Evolutionary conservation across 2,329 filamentous ascomycete species (phyloP).

Genomic region (Epichloe hybrida): DNA sequence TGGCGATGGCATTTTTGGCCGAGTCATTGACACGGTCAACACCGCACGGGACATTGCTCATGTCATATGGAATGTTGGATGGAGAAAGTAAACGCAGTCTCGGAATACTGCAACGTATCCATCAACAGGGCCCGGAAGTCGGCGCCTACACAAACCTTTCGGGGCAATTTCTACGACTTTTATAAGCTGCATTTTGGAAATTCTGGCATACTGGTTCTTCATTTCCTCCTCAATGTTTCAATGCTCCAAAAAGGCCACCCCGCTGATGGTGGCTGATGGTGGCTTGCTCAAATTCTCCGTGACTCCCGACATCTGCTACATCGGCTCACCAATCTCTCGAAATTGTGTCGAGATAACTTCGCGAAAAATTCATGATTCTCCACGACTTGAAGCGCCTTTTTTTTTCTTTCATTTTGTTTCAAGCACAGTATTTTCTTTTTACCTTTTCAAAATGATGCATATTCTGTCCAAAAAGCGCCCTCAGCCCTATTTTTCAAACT

Average conservation of each 20-base stretch:
- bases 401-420: too few relatives aligned
- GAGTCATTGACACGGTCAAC: constrained; percentile 69
- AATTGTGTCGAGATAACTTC: too few relatives aligned
- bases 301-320: too few relatives aligned
- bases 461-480: background rate
- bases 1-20: constrained; percentile 56
- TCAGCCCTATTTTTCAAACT: background rate
- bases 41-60: constrained; percentile 57
- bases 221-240: background rate
- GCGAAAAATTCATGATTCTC: too few relatives aligned
- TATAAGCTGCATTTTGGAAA: background rate
- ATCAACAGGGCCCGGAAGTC: background rate
- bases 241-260: background rate
- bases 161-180: background rate
- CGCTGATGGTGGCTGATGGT: too few relatives aligned
- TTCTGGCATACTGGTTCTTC: background rate
- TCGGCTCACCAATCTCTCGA: too few relatives aligned
- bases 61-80: constrained; percentile 59
- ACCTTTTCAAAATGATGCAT: background rate
- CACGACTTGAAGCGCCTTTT: too few relatives aligned
- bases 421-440: too few relatives aligned
- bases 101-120: background rate
- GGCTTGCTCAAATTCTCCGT: too few relatives aligned
- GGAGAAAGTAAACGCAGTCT: constrained; percentile 36
- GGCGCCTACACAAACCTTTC: background rate